Evolutionary conservation across 768 basidiomycete species (phyloP).

Genomic region (Filobasidium wieringae): DNA sequence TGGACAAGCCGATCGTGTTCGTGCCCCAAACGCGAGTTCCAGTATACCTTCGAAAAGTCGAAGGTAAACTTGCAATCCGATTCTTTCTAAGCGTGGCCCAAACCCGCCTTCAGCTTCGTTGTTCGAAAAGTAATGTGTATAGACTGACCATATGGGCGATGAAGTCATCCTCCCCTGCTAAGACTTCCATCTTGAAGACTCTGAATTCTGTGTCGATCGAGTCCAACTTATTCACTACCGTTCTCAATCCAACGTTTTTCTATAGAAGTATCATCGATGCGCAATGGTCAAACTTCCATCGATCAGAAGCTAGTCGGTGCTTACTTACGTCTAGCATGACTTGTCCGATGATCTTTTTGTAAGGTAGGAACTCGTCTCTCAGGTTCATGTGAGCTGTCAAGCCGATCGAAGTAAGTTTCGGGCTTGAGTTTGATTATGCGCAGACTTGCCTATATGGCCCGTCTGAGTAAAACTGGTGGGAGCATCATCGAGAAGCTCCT

Average conservation of each 20-base stretch:
- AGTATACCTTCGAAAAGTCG: constrained; percentile 91
- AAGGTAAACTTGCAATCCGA: constrained; percentile 77
- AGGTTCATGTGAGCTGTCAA: constrained; percentile 77
- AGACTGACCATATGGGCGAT: constrained; percentile 71
- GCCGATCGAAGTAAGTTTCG: not conserved
- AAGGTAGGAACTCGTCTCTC: constrained; percentile 78
- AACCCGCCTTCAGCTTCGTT: not conserved
- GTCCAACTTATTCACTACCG: constrained; percentile 91
- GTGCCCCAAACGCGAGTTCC: constrained; percentile 88
- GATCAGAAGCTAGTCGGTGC: not conserved
- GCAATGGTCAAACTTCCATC: not conserved
- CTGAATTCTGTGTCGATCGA: constrained; percentile 74
- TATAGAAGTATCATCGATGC: constrained; percentile 34
- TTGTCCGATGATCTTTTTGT: constrained; percentile 80
- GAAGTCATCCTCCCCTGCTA: constrained; percentile 81
- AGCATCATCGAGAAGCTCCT: constrained; percentile 60
- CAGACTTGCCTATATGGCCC: constrained; percentile 70
- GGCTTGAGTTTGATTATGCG: not conserved
- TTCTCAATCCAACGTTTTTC: constrained; percentile 76
- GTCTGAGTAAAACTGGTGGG: constrained; percentile 78
- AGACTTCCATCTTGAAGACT: constrained; percentile 89
- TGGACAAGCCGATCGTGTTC: constrained; percentile 78
- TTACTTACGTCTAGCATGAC: constrained; percentile 72
- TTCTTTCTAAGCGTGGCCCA: constrained; percentile 52
- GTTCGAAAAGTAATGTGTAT: not conserved